Base-by-base conservation (phyloP, 208 protist species). In the Wallacemonas collosoma region DNA sequence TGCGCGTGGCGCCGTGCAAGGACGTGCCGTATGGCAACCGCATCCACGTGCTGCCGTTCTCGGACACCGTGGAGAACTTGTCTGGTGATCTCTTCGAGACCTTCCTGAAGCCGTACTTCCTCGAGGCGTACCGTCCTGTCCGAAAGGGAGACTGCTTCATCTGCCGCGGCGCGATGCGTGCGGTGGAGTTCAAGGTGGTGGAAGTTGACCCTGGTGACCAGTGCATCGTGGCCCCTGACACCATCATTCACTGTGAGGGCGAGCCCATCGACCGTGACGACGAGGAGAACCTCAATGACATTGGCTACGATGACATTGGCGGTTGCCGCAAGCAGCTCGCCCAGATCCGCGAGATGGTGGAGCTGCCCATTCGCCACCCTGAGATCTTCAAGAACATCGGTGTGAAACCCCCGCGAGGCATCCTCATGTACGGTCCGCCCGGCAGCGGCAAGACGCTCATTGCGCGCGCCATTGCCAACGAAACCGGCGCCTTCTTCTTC, bases 171-270 rank as follows among this genome's bases (percentile, higher is more conserved):
- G 98, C 95, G 47, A 99, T 99, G 98, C 87, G 98, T 43, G 91
- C 98, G 8, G 98, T 99, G 47, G 99, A 99, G 87, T 99, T 99
- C 88, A 99, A 99, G 88, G 98, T 99, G n/a, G 98, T 99, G 3
- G 98, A 99, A 72, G 97, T 97, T 40, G 99, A 99, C 74, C 99
- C 99, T 14, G 90, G 86, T 1, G 95, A 98, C 40, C 99, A 93
- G 78, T 99, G 98, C 91, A 99, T 99, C 68, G 98, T 99, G 44
- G 93, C 98, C 4, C 98, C 98, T 35, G 98, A 99, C 54, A 99
- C 99, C 0, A 90, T 99, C 48, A 99, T 99, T 80, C 98, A 99
- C 90, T 99, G 95, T 77, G 99, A 99, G 76, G 99, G 99, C 53
- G 99, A 99, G 50, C 98, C 99, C 12, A 95, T 99, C 77, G 93